Percentiles rank a stretch among this genome's conserved stretches.
Evolutionary conservation across 352 stramenopile species (phyloP).

Genomic region (Plasmopara muralis): DNA sequence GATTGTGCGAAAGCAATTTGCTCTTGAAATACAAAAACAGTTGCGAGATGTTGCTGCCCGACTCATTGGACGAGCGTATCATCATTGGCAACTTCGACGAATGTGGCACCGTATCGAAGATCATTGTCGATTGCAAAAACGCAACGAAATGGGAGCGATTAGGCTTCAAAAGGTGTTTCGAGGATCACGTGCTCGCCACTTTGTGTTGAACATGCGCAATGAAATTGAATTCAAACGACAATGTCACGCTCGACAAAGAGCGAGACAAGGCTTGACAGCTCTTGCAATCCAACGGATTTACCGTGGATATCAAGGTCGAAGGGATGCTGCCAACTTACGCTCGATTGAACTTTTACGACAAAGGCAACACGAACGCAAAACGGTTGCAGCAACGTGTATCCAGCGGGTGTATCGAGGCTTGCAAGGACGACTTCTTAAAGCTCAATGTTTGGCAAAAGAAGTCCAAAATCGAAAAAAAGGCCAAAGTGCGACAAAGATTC

Average conservation of each 20-base stretch:
- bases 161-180: constrained; percentile 76
- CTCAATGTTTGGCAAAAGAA: constrained; percentile 37
- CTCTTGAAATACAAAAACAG: constrained; percentile 17
- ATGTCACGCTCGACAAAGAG: constrained; percentile 40
- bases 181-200: constrained; percentile 45
- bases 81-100: constrained; percentile 43
- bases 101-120: constrained; percentile 43
- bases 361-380: constrained; percentile 38
- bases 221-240: constrained; percentile 37
- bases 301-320: constrained; percentile 50
- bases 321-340: constrained; percentile 39
- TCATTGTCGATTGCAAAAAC: constrained; percentile 43
- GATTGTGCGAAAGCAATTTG: constrained; percentile 45
- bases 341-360: constrained; percentile 40
- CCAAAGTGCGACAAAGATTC: constrained; percentile 46
- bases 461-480: constrained; percentile 27
- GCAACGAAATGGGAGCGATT: constrained; percentile 52
- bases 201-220: constrained; percentile 38
- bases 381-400: constrained; percentile 41
- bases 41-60: constrained; percentile 29
- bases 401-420: constrained; percentile 75
- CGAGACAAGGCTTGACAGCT: constrained; percentile 53
- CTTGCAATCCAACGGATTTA: constrained; percentile 71
- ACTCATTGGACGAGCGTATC: constrained; percentile 45
- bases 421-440: constrained; percentile 39